Conservation (phyloP, 140 eudicot species). For the Flaveria floridana region DNA sequence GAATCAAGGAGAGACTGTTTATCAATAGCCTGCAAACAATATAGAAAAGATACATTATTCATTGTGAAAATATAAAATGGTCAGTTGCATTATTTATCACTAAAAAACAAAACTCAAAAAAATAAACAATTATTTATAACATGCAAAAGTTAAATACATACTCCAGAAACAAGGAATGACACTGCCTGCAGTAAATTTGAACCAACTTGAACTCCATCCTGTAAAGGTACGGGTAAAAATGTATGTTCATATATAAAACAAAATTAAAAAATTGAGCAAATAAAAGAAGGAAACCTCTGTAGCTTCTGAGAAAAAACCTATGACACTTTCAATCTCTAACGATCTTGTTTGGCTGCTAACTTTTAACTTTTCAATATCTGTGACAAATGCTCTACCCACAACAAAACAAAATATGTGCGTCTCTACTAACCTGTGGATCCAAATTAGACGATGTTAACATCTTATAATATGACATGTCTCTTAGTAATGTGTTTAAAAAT, state of each 20-base stretch:
- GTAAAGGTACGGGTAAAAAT: conserved; percentile 32
- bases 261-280: conserved; percentile 19
- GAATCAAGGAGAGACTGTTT: conserved; percentile 96
- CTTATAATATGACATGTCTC: neutral
- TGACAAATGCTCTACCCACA: conserved; percentile 95
- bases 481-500: neutral
- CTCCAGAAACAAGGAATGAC: conserved; percentile 90
- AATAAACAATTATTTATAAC: neutral
- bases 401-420: conserved; percentile 96
- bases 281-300: conserved; percentile 55
- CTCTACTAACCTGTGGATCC: conserved; percentile 89
- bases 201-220: conserved; percentile 86
- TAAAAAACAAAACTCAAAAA: conserved; percentile 19
- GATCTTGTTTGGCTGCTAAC: conserved; percentile 77
- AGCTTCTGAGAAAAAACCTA: conserved; percentile 67
- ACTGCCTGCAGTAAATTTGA: conserved; percentile 77
- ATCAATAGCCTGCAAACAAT: conserved; percentile 70
- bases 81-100: conserved; percentile 15
- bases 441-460: conserved; percentile 19
- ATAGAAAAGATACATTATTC: conserved; percentile 25
- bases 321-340: conserved; percentile 64
- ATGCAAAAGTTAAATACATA: conserved; percentile 34
- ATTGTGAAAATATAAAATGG: conserved; percentile 13
- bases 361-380: conserved; percentile 88
- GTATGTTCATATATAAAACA: conserved; percentile 17